phyloP scores from a whole-genome alignment of 306 rosid genomes.

The Glycyrrhiza uralensis region DNA sequence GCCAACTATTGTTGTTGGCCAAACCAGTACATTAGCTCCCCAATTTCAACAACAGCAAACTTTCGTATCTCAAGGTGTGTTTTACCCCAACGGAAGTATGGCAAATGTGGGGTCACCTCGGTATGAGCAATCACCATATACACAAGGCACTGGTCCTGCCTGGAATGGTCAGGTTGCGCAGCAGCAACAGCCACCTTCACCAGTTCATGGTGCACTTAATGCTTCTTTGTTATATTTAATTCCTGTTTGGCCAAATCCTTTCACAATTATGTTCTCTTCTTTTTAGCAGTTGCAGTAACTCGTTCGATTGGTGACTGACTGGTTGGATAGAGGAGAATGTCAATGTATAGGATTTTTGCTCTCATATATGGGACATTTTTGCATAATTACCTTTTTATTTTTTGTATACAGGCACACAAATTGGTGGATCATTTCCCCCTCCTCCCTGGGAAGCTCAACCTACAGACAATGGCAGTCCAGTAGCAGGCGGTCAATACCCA shows the following conservation, averaged over 20 bases:
- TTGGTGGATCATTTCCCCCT: constrained; percentile 72
- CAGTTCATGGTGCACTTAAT: constrained; percentile 57
- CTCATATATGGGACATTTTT: neutral
- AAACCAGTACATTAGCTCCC: constrained; percentile 39
- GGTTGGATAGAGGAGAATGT: constrained; percentile 18
- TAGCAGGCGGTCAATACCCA: constrained; percentile 62
- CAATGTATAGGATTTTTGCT: constrained; percentile 9
- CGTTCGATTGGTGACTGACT: constrained; percentile 23
- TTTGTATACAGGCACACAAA: constrained; percentile 52
- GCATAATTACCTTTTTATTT: constrained; percentile 3
- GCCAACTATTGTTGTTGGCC: constrained; percentile 44
- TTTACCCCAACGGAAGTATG: constrained; percentile 57
- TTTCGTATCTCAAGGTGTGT: constrained; percentile 60
- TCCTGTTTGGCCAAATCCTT: constrained; percentile 27
- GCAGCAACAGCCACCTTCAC: constrained; percentile 63
- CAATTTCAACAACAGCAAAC: constrained; percentile 57
- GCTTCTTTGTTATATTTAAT: constrained; percentile 21
- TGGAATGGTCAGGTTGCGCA: constrained; percentile 79
- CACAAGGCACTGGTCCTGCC: constrained; percentile 55
- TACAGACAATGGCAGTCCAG: constrained; percentile 48
- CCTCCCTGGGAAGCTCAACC: constrained; percentile 99
- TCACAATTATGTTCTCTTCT: constrained; percentile 23
- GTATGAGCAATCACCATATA: constrained; percentile 56
- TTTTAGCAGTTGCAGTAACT: constrained; percentile 15
- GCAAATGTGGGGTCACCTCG: constrained; percentile 59